Base-by-base conservation (phyloP, 345 rosid genomes). In the Brassica carinata region DNA sequence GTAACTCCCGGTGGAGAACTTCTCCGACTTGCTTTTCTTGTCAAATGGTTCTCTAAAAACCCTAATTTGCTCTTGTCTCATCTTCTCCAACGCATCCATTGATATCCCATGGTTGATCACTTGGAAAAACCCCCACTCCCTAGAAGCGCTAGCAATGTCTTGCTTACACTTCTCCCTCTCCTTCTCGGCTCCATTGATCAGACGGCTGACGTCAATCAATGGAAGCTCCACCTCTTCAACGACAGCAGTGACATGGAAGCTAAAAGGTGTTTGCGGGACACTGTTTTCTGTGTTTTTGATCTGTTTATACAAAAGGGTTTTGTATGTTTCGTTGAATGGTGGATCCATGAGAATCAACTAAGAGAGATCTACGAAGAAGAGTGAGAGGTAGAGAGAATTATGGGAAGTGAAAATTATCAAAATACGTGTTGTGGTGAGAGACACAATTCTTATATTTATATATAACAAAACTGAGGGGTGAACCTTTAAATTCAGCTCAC, bases 101-200 rank as follows among this genome's bases (percentile, higher is more conserved):
- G 97, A 88, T 36, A 96, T 86, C 45, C 99, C 98, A 83, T 96
- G 99, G 74, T 96, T 96, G 40, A 87, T 79, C 3, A 90, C 98
- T 74, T 96, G 99, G 34, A 96, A 92, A 76, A 96, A 93, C 5
- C 99, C 99, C 99, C 99, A 96, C 67, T 92, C 97, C 14, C 68
- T 70, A 0, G 98, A 88, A 17, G 97, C 99, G 87, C 75, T 85
- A 19, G 89, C 92, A 53, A 96, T 93, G 45, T 91, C 92, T 6
- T 53, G 64, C 84, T 89, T 86, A 85, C 98, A 96, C 71, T 69
- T 70, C 64, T 85, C 88, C 40, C 79, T 80, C 73, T 85, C 89
- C 17, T 73, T 57, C 67, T 58, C 15, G 0, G 58, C 66, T 0
- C 63, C 77, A 3, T 36, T 1, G 9, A 33, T 53, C 29, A 96